Conservation (phyloP, 495 filamentous ascomycete genomes). For the Umbilicaria muhlenbergii region DNA sequence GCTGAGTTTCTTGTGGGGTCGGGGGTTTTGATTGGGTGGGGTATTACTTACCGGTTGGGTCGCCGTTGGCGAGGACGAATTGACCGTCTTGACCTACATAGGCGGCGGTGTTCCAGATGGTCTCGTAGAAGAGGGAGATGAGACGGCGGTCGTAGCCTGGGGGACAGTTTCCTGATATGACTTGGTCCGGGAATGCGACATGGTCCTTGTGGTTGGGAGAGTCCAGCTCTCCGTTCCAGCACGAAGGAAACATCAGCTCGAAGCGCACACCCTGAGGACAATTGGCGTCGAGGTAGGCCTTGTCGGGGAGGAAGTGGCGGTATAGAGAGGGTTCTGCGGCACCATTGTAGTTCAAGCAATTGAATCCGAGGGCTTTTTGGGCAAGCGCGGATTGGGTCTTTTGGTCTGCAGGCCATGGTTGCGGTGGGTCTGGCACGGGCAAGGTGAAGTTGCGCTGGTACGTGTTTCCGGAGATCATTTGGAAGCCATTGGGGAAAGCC, state of each 20-base stretch:
- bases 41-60: slow-evolving; percentile 41
- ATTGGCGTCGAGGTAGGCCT: slow-evolving; percentile 58
- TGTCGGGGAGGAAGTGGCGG: slow-evolving; percentile 67
- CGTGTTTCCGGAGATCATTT: slow-evolving; percentile 72
- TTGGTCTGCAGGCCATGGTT: slow-evolving; percentile 44
- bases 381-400: slow-evolving; percentile 46
- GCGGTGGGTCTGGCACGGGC: slow-evolving; percentile 53
- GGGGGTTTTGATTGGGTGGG: not conserved
- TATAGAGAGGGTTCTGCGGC: slow-evolving; percentile 53
- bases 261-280: slow-evolving; percentile 64
- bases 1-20: not conserved
- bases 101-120: slow-evolving; percentile 62
- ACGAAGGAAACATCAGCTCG: slow-evolving; percentile 82
- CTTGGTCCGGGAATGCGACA: slow-evolving; percentile 59
- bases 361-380: slow-evolving; percentile 83
- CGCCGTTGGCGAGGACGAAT: slow-evolving; percentile 74
- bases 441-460: slow-evolving; percentile 54
- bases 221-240: slow-evolving; percentile 66
- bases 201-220: slow-evolving; percentile 50
- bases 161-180: slow-evolving; percentile 67
- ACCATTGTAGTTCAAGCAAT: slow-evolving; percentile 65
- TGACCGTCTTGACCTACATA: slow-evolving; percentile 52
- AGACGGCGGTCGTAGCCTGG: slow-evolving; percentile 51
- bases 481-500: slow-evolving; percentile 67
- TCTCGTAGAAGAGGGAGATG: slow-evolving; percentile 71